phyloP scores from a whole-genome alignment of 768 basidiomycete species.

The Lactarius trivialis region DNA sequence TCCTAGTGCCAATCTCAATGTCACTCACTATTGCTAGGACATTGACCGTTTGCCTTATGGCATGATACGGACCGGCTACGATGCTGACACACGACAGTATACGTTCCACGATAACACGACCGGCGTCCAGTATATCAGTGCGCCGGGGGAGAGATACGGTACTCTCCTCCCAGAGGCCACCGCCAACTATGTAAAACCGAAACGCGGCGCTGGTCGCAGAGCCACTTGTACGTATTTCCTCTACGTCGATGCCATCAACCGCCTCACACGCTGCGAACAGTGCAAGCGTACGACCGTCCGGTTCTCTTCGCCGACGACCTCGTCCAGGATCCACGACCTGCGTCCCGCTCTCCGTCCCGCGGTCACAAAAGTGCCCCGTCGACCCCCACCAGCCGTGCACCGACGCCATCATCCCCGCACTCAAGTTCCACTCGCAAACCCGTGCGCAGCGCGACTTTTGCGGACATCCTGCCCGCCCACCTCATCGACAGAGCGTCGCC shows the following conservation, averaged over 20 bases:
- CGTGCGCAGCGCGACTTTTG: conserved; percentile 9
- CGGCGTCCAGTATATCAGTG: conserved; percentile 1
- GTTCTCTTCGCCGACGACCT: conserved; percentile 12
- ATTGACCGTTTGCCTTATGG: conserved; percentile 12
- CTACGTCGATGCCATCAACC: background rate
- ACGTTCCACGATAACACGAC: conserved; percentile 11
- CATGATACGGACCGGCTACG: conserved; percentile 17
- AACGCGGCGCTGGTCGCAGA: conserved; percentile 7
- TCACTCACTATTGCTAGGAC: conserved; percentile 4
- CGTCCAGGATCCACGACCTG: background rate
- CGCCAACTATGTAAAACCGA: background rate
- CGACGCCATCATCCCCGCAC: background rate
- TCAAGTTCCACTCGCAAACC: background rate
- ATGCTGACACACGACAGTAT: conserved; percentile 17
- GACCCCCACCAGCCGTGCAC: background rate
- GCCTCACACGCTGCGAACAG: background rate
- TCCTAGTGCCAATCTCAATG: background rate
- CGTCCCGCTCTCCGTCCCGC: background rate
- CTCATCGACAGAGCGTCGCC: conserved; percentile 4
- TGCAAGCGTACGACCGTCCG: conserved; percentile 17
- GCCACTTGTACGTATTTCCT: conserved; percentile 6
- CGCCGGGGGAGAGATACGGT: conserved; percentile 17
- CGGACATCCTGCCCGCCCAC: conserved; percentile 13
- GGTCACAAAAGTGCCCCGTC: background rate
- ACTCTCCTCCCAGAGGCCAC: conserved; percentile 11